Conservation (phyloP, 2,329 filamentous ascomycete species). For the Diaporthe sp. region DNA sequence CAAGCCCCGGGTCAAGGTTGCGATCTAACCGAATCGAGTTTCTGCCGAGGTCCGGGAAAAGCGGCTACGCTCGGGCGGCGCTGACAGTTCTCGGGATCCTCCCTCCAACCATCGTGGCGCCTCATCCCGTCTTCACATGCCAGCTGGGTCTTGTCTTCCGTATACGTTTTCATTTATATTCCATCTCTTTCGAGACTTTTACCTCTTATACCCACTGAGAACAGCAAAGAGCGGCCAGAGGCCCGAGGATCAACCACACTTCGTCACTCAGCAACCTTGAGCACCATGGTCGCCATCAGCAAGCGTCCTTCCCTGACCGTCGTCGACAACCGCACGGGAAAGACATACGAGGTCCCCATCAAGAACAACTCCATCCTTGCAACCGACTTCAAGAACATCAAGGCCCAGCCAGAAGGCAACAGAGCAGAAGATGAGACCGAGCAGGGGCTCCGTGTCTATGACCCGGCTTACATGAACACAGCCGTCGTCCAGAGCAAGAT, state of each 20-base stretch:
- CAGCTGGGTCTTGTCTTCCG: background rate
- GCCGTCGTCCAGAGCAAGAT: conserved; percentile 60
- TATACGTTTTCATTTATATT: background rate
- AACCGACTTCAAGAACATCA: conserved; percentile 63
- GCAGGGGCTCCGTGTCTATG: conserved; percentile 60
- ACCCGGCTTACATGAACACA: conserved; percentile 65
- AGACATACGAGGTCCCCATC: conserved; percentile 60
- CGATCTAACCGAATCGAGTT: conserved; percentile 2
- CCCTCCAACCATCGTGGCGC: background rate
- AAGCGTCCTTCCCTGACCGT: conserved; percentile 52
- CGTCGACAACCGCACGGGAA: conserved; percentile 60
- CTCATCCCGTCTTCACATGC: conserved; percentile 19
- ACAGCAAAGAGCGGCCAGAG: background rate
- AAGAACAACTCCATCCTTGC: conserved; percentile 59
- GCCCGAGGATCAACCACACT: background rate
- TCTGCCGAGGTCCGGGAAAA: conserved; percentile 26
- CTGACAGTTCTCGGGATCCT: conserved; percentile 10
- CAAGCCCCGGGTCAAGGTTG: background rate
- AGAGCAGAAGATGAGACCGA: conserved; percentile 57
- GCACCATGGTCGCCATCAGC: conserved; percentile 42
- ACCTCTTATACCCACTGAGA: background rate
- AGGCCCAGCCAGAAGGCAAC: conserved; percentile 43
- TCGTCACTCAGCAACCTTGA: background rate
- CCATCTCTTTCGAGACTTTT: background rate
- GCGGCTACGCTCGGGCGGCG: conserved; percentile 22